Conservation (phyloP, 164 flowering plant species). For the Amborella trichopoda region DNA sequence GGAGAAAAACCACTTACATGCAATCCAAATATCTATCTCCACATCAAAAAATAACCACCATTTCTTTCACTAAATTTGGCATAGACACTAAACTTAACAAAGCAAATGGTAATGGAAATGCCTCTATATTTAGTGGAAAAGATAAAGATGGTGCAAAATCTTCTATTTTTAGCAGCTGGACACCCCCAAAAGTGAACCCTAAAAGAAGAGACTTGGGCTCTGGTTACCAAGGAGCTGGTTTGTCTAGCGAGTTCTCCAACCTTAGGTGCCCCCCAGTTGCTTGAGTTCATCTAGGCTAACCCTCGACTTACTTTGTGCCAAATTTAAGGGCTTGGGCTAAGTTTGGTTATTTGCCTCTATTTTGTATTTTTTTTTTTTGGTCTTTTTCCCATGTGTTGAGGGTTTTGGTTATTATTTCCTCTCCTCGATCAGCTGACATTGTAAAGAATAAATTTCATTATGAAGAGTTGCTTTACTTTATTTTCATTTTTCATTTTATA, state of each 20-base stretch:
- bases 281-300: no score
- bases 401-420: no score
- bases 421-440: no score
- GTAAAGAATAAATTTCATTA: no score
- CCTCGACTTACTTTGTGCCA: no score
- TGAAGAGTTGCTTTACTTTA: no score
- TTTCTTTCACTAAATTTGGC: neutral
- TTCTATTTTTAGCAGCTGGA: slow-evolving; percentile 14
- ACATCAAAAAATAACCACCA: slow-evolving; percentile 4
- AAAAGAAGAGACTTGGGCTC: slow-evolving; percentile 16
- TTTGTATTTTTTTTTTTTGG: no score
- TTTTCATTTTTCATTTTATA: no score
- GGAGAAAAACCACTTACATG: slow-evolving; percentile 49
- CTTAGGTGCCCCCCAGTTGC: slow-evolving; percentile 8
- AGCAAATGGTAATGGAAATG: neutral
- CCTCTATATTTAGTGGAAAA: neutral
- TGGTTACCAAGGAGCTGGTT: slow-evolving; percentile 18
- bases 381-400: no score
- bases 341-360: no score
- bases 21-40: slow-evolving; percentile 42
- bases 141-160: slow-evolving; percentile 6
- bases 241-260: slow-evolving; percentile 29
- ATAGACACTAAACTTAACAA: neutral
- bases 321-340: no score
- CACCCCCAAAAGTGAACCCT: slow-evolving; percentile 22